Evolutionary conservation across 1,284 basidiomycete genomes (phyloP).

Genomic region (Naganishia sp.): DNA sequence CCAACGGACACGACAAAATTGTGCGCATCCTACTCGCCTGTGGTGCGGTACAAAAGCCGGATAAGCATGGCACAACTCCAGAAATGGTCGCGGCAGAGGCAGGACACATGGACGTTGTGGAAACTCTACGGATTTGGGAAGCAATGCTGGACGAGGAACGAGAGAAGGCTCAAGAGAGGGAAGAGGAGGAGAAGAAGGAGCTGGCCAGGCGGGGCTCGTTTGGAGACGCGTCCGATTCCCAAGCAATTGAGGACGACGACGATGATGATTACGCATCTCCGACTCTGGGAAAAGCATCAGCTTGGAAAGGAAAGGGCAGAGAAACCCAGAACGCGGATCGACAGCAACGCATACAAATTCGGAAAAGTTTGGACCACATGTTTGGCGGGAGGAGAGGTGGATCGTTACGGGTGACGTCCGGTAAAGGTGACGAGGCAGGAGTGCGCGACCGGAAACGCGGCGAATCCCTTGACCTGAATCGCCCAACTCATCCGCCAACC

Average conservation of each 20-base stretch:
- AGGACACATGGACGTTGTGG: slow-evolving; percentile 53
- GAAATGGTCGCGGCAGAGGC: slow-evolving; percentile 56
- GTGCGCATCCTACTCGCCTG: slow-evolving; percentile 73
- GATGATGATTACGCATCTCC: slow-evolving; percentile 12
- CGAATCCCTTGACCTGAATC: background rate
- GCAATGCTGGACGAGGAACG: slow-evolving; percentile 33
- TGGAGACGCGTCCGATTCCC: background rate
- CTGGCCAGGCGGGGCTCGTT: background rate
- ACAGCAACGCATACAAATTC: slow-evolving; percentile 14
- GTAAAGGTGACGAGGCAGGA: slow-evolving; percentile 9
- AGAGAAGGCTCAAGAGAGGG: slow-evolving; percentile 28
- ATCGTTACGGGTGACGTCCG: slow-evolving; percentile 9
- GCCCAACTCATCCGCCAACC: background rate
- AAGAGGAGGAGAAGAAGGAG: slow-evolving; percentile 23
- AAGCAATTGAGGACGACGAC: slow-evolving; percentile 13
- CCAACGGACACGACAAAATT: slow-evolving; percentile 78
- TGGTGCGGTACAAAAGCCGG: slow-evolving; percentile 74
- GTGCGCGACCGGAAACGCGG: background rate
- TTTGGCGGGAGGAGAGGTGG: slow-evolving; percentile 26
- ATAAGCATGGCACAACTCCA: slow-evolving; percentile 84
- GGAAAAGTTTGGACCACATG: slow-evolving; percentile 30
- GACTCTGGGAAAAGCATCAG: slow-evolving; percentile 1
- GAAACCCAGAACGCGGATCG: slow-evolving; percentile 1
- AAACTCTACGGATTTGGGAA: slow-evolving; percentile 30
- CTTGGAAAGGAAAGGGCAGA: slow-evolving; percentile 23